Evolutionary conservation across 2,329 filamentous ascomycete genomes (phyloP).

Genomic region (Fusarium sp.): DNA sequence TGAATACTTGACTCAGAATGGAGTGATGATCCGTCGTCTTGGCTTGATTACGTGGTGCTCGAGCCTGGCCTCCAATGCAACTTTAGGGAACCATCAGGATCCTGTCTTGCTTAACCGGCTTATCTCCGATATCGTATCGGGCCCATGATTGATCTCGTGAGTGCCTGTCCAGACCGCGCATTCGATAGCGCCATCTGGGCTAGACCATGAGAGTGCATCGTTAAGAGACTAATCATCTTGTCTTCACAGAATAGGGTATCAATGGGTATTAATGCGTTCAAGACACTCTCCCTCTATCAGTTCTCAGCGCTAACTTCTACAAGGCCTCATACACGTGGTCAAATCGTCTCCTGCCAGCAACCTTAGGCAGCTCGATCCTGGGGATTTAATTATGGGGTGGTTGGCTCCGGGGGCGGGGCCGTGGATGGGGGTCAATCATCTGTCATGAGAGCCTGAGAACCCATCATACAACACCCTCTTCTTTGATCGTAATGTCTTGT

Average conservation of each 20-base stretch:
- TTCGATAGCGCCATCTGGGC: slow-evolving; percentile 33
- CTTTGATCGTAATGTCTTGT: slow-evolving; percentile 40
- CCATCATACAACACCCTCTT: slow-evolving; percentile 43
- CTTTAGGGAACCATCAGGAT: slow-evolving; percentile 6
- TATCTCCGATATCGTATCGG: slow-evolving; percentile 48
- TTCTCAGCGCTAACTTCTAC: slow-evolving; percentile 8
- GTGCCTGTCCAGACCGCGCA: slow-evolving; percentile 22
- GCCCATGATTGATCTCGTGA: slow-evolving; percentile 40
- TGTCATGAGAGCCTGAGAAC: slow-evolving; percentile 10
- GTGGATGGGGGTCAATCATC: slow-evolving; percentile 18
- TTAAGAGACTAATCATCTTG: slow-evolving; percentile 9
- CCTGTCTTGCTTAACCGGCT: slow-evolving; percentile 29
- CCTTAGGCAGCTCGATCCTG: slow-evolving; percentile 17
- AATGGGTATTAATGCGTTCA: slow-evolving; percentile 36
- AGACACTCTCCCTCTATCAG: slow-evolving; percentile 2
- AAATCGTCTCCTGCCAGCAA: slow-evolving; percentile 30
- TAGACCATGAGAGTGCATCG: neutral
- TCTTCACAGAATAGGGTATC: slow-evolving; percentile 15
- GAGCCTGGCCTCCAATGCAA: slow-evolving; percentile 16
- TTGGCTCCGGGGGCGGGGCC: slow-evolving; percentile 39
- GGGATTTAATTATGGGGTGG: slow-evolving; percentile 36
- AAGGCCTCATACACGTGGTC: slow-evolving; percentile 35
- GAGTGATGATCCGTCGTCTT: slow-evolving; percentile 37
- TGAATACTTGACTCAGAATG: slow-evolving; percentile 35
- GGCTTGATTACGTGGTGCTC: slow-evolving; percentile 37